Evolutionary conservation across 495 filamentous ascomycete genomes (phyloP).

Genomic region (Melanomma pulvis-pyrius): DNA sequence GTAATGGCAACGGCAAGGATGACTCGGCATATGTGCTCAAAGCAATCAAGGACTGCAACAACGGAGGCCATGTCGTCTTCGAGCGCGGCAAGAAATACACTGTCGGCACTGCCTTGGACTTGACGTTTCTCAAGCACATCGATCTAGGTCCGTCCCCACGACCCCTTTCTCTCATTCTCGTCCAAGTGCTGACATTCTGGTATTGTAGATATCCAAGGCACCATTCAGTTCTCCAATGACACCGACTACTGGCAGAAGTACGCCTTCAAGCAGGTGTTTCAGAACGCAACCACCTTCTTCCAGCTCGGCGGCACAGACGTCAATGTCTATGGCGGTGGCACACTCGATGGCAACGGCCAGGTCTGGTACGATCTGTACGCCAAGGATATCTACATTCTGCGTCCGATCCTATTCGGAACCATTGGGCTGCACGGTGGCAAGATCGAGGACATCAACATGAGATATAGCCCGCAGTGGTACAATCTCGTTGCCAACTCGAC

Average conservation of each 20-base stretch:
- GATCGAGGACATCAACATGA: slow-evolving; percentile 63
- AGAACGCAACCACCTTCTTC: slow-evolving; percentile 71
- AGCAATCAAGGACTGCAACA: slow-evolving; percentile 64
- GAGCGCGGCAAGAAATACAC: slow-evolving; percentile 57
- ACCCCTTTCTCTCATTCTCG: not conserved
- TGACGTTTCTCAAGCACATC: slow-evolving; percentile 65
- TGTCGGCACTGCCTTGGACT: slow-evolving; percentile 66
- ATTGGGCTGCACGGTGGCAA: slow-evolving; percentile 64
- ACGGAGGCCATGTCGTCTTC: slow-evolving; percentile 69
- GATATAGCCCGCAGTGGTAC: slow-evolving; percentile 69
- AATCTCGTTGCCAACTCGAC: slow-evolving; percentile 69
- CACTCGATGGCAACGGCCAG: slow-evolving; percentile 68
- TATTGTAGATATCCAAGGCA: slow-evolving; percentile 55
- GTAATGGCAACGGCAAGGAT: slow-evolving; percentile 53
- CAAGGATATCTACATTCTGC: slow-evolving; percentile 51
- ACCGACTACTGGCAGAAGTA: slow-evolving; percentile 69
- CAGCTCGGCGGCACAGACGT: slow-evolving; percentile 69
- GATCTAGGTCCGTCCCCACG: slow-evolving; percentile 51
- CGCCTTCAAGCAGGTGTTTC: slow-evolving; percentile 62
- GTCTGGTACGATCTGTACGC: slow-evolving; percentile 63
- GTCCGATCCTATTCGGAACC: slow-evolving; percentile 65
- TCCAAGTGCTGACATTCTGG: slow-evolving; percentile 11
- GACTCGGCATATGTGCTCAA: slow-evolving; percentile 62
- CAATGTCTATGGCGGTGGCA: slow-evolving; percentile 67
- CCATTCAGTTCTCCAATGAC: slow-evolving; percentile 64